These are phyloP conservation scores for Chenopodium berlandieri DNA, from an alignment of 148 eudicot species.

Conservation along the genomic window DNA sequence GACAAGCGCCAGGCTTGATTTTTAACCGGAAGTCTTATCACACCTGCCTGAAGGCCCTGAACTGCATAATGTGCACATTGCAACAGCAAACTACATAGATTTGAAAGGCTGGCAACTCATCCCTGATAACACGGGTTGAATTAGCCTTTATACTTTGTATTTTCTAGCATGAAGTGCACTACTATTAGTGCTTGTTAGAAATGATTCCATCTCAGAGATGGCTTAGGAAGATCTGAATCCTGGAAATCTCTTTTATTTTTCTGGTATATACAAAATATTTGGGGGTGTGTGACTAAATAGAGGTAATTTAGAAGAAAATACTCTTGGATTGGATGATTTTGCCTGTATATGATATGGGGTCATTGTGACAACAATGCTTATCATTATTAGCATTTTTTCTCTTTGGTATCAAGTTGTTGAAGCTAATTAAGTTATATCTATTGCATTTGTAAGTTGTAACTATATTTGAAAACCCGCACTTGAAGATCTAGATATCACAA, in stretches of 20 bases:
- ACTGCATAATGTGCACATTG: neutral
- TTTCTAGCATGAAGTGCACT: neutral
- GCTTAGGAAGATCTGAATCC: neutral
- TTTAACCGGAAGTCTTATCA: neutral
- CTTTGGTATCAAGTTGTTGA: too few species aligned
- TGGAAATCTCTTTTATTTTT: too few species aligned
- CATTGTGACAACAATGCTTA: too few species aligned
- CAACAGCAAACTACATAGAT: neutral
- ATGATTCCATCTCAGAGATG: neutral
- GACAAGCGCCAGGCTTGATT: neutral
- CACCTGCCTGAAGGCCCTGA: neutral
- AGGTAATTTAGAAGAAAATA: too few species aligned
- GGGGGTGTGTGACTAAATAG: neutral
- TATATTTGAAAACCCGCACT: too few species aligned
- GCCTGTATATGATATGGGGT: neutral
- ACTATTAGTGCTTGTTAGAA: neutral
- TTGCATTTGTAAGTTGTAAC: neutral
- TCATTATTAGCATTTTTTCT: too few species aligned
- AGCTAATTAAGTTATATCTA: neutral
- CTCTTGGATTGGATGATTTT: neutral
- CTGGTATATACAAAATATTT: neutral
- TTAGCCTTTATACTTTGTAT: neutral
- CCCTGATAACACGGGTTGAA: neutral
- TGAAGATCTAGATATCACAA: neutral
- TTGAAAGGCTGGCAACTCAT: conserved; percentile 3